Evolutionary conservation across 306 rosid genomes (phyloP), one percentile per base, ranked within the genome.

Genomic region (Glycine soja): DNA sequence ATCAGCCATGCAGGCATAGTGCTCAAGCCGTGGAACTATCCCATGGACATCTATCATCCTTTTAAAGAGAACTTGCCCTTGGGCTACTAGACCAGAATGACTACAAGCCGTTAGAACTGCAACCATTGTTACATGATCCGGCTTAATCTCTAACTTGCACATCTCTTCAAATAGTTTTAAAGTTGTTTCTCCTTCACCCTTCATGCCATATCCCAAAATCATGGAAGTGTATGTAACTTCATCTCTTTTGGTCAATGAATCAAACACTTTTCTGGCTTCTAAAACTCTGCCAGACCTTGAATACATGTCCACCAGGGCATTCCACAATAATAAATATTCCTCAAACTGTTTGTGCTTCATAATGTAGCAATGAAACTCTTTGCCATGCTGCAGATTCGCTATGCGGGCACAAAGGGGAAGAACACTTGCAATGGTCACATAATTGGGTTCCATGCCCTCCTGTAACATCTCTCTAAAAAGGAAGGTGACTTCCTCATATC

Each of bases 351-450:
- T 84, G 42, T 70, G 87, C 78, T 91, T 95, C 53, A 79, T 72
- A 59, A 95, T 90, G 83, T 90, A 93, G 85, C 97, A 89, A 80
- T 95, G 98, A 74, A 93, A 93, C 84, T 93, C 99, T 75, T 88
- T 93, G 42, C 98, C 98, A 19, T 91, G 97, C 76, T 91, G 94
- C 63, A 95, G 91, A 86, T 95, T 88, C n/a, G 94, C 96, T 63
- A 88, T 88, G 80, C 96, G 93, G 66, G 98, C 97, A 52, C 97
- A 93, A n/a, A 95, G 90, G 14, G 98, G 96, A 65, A 93, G 97
- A 80, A 95, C 86, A 66, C 98, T 89, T 18, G 94, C 97, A 79
- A 91, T 89, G 53, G 99, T 95, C 76, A 93, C 92, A 67, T 76
- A 80, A 81, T 85, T 91, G 43, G 99, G 99, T 85, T 87, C 88